Evolutionary conservation across 139 green algal species (phyloP).

Genomic region (Haematococcus lacustris): DNA sequence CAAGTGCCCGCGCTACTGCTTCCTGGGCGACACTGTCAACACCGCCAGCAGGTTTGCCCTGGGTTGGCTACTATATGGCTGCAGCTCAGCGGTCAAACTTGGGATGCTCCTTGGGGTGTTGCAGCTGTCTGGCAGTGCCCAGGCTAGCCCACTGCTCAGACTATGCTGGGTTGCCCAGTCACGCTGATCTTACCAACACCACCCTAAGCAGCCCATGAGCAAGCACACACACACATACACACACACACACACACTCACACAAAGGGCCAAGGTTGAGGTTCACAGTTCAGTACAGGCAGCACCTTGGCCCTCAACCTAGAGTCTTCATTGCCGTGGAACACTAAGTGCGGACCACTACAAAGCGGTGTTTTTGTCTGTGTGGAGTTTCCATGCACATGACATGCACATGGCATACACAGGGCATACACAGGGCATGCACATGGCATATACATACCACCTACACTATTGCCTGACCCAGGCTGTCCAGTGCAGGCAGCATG

Average conservation of each 20-base stretch:
- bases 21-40: slow-evolving; percentile 47
- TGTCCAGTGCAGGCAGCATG: background rate
- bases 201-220: background rate
- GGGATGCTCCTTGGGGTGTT: too few species aligned
- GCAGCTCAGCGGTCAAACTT: too few species aligned
- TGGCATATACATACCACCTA: background rate
- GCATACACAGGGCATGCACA: too few species aligned
- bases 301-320: too few species aligned
- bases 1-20: slow-evolving; percentile 49
- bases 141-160: too few species aligned
- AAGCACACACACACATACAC: background rate
- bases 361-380: background rate
- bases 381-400: background rate
- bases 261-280: too few species aligned
- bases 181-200: background rate
- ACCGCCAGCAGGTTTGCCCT: slow-evolving; percentile 21
- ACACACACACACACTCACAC: too few species aligned
- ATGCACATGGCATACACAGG: too few species aligned
- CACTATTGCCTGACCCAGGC: background rate
- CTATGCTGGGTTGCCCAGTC: background rate
- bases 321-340: too few species aligned
- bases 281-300: too few species aligned
- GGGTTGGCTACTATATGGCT: background rate
- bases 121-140: too few species aligned
- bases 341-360: too few species aligned